These are phyloP conservation scores for Porpolomopsis calyptriformis DNA, from an alignment of 768 basidiomycete genomes.

Conservation along the genomic window DNA sequence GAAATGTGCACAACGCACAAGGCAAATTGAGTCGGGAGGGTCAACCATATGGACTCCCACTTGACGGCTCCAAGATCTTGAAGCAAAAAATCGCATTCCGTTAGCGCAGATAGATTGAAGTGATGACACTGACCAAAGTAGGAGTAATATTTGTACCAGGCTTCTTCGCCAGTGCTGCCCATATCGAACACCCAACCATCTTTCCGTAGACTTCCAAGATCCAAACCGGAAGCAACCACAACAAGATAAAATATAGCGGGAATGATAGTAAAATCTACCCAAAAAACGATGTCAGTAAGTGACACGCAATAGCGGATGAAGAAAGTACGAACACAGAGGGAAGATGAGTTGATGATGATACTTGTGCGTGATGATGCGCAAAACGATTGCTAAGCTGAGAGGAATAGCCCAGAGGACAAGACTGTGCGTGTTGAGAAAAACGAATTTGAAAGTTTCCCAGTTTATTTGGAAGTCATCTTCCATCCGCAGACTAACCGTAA, in stretches of 20 bases:
- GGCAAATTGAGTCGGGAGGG: slow-evolving; percentile 90
- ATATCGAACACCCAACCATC: slow-evolving; percentile 86
- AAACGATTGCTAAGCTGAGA: slow-evolving; percentile 58
- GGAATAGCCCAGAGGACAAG: slow-evolving; percentile 75
- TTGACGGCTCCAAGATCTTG: slow-evolving; percentile 52
- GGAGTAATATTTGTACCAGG: slow-evolving; percentile 82
- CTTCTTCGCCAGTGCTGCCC: slow-evolving; percentile 24
- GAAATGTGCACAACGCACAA: slow-evolving; percentile 38
- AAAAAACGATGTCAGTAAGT: background rate
- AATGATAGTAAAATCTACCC: slow-evolving; percentile 66
- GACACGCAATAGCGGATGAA: background rate
- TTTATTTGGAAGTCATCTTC: slow-evolving; percentile 66
- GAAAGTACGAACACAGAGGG: slow-evolving; percentile 56
- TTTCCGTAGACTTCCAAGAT: slow-evolving; percentile 48
- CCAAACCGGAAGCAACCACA: slow-evolving; percentile 49
- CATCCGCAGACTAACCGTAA: slow-evolving; percentile 78
- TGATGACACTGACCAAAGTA: slow-evolving; percentile 66
- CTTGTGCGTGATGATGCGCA: slow-evolving; percentile 70
- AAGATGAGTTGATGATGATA: slow-evolving; percentile 87
- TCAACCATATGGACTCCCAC: slow-evolving; percentile 63
- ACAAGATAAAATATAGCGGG: slow-evolving; percentile 78
- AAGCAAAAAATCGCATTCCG: slow-evolving; percentile 2
- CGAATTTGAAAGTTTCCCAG: slow-evolving; percentile 50
- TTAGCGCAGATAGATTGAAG: too few species aligned
- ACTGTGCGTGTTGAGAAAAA: slow-evolving; percentile 55